These are phyloP conservation scores for Phytophthora idaei DNA, from an alignment of 352 stramenopile genomes.

Conservation along the genomic window DNA sequence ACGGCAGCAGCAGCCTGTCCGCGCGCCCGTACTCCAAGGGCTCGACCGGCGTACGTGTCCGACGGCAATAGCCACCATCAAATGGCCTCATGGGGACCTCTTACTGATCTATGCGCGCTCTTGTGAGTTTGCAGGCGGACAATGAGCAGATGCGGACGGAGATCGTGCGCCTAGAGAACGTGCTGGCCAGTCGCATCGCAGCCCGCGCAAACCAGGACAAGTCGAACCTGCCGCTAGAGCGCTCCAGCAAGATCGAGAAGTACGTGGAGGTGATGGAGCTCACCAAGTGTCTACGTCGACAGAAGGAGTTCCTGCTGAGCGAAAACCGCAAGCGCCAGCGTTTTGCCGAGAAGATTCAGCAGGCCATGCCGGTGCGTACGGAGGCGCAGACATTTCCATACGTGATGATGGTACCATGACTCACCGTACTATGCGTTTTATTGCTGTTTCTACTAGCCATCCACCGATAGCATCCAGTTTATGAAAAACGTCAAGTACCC, in stretches of 20 bases:
- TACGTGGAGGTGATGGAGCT: slow-evolving; percentile 90
- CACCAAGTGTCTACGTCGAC: slow-evolving; percentile 84
- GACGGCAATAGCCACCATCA: background rate
- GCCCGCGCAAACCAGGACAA: slow-evolving; percentile 75
- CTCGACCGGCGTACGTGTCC: slow-evolving; percentile 47
- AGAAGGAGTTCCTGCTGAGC: slow-evolving; percentile 87
- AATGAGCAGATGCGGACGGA: slow-evolving; percentile 82
- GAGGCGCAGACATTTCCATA: background rate
- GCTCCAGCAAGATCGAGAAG: slow-evolving; percentile 86
- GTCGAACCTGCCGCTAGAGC: slow-evolving; percentile 71
- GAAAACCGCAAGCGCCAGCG: slow-evolving; percentile 88
- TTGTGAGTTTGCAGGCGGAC: slow-evolving; percentile 45
- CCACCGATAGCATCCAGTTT: slow-evolving; percentile 87
- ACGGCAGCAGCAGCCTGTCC: slow-evolving; percentile 35
- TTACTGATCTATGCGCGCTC: background rate
- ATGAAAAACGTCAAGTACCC: slow-evolving; percentile 90
- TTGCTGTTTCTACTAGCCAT: slow-evolving; percentile 48
- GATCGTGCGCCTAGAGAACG: slow-evolving; percentile 80
- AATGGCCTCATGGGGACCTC: background rate
- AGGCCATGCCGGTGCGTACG: slow-evolving; percentile 77
- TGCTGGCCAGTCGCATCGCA: slow-evolving; percentile 72
- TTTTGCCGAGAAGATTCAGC: slow-evolving; percentile 88
- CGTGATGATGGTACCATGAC: background rate
- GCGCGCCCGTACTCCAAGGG: slow-evolving; percentile 68
- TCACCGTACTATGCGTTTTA: slow-evolving; percentile 3